Base-by-base conservation (phyloP, 2,329 filamentous ascomycete species). In the Pseudogymnoascus sp. region DNA sequence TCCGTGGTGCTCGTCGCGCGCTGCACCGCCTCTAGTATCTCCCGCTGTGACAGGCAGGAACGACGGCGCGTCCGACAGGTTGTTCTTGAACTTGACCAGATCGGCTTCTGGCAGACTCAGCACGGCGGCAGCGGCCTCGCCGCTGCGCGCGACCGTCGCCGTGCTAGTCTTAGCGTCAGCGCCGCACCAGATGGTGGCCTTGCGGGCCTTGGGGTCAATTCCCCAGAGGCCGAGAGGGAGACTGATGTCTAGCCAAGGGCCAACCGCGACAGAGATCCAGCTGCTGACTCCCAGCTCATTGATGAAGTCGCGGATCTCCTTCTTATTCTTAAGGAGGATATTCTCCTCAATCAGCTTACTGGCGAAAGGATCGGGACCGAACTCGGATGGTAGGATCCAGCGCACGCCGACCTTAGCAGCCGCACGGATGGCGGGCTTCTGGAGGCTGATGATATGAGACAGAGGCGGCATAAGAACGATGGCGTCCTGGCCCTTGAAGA, bases 191-290 rank as follows among this genome's bases (percentile, higher is more conserved):
- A 82, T 69, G 0, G 76, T 79, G 14, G 78, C 70, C 9, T 71
- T 71, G 0, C 73, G 72, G 49, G 77, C 75, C 12, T 73, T 66
- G 52, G 83, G 71, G 62, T 83, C 79, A 70, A 84, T 81, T 0
- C 82, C 82, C 65, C 75, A 81, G 35, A 72, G 71, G 33, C 67
- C 52, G 1, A 71, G 69, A 1, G 71, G 76, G 6, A 83, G 68
- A 55, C 78, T 80, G 65, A 76, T 81, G 55, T 83, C 79, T 68
- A 82, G 82, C 81, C 81, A 83, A 66, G 81, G 81, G 0, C 78
- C 76, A 66, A 75, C 79, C 58, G 68, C 68, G 4, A 82, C 66
- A 0, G 70, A 67, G 55, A 81, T 69, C 68, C 72, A 78, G 60
- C 72, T 70, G 61, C 73, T 70, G 4, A 71, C 65, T 11, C 76